Evolutionary conservation across 345 rosid species (phyloP).

Genomic region (Bruguiera parviflora): DNA sequence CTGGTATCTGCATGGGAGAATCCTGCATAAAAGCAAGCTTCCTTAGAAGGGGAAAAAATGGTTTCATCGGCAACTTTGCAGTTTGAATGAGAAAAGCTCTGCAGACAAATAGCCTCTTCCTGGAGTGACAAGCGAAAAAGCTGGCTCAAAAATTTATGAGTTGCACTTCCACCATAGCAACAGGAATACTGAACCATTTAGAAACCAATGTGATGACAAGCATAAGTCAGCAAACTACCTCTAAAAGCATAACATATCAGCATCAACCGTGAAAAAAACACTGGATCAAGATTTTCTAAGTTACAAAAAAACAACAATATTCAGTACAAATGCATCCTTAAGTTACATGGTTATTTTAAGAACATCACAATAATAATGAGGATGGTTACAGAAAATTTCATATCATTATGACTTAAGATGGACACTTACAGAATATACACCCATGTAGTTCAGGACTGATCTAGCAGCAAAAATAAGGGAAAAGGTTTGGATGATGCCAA

Average conservation of each 20-base stretch:
- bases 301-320: no score
- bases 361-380: no score
- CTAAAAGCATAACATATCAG: neutral
- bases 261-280: no score
- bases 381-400: neutral
- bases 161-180: neutral
- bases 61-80: neutral
- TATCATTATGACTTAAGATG: neutral
- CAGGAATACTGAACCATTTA: neutral
- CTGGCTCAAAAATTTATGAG: neutral
- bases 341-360: no score
- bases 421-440: conserved; percentile 23
- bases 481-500: conserved; percentile 25
- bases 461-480: conserved; percentile 19
- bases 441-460: conserved; percentile 25
- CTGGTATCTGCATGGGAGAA: conserved; percentile 31
- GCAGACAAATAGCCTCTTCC: neutral
- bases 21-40: conserved; percentile 12
- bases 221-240: neutral
- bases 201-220: neutral
- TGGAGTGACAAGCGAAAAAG: neutral
- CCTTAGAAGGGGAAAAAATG: neutral
- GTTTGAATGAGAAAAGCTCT: neutral
- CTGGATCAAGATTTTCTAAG: no score
- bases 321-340: no score